phyloP scores from a whole-genome alignment of 1,284 basidiomycete species.

The Singerocomus inundabilis region DNA sequence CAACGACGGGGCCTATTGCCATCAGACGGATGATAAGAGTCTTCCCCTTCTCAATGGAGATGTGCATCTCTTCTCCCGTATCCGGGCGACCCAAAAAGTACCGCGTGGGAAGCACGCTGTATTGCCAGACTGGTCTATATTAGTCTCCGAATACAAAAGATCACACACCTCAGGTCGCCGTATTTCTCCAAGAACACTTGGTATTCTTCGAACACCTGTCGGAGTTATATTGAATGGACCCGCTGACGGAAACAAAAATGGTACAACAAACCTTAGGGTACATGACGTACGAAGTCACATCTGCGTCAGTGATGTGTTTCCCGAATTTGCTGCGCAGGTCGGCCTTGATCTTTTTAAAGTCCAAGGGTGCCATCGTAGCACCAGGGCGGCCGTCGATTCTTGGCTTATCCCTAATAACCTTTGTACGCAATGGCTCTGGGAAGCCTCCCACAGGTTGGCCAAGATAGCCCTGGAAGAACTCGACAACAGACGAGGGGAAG shows the following conservation, averaged over 20 bases:
- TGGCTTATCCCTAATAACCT: conserved; percentile 92
- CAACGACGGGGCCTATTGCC: conserved; percentile 91
- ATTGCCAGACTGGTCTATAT: conserved; percentile 15
- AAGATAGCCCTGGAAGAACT: conserved; percentile 98
- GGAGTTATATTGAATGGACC: conserved; percentile 18
- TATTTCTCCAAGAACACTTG: conserved; percentile 93
- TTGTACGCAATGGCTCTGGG: conserved; percentile 92
- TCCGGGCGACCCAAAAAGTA: conserved; percentile 95
- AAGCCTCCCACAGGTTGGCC: conserved; percentile 97
- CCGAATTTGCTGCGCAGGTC: conserved; percentile 94
- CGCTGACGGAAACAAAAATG: conserved; percentile 5
- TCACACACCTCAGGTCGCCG: conserved; percentile 83
- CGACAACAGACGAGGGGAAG: conserved; percentile 95
- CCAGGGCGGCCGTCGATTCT: conserved; percentile 95
- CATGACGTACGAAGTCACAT: conserved; percentile 96
- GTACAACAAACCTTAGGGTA: conserved; percentile 75
- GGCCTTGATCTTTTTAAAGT: conserved; percentile 95
- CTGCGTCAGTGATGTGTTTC: conserved; percentile 88
- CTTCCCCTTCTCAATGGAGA: conserved; percentile 97
- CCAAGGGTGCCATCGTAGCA: conserved; percentile 80
- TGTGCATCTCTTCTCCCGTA: conserved; percentile 94
- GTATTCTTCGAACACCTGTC: conserved; percentile 95
- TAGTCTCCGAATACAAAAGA: conserved; percentile 9
- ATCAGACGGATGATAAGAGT: conserved; percentile 95
- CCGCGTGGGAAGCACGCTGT: conserved; percentile 89